Percentiles rank a stretch among this genome's conserved stretches.
Conservation (phyloP, 305 asterid species). For the Fraxinus ornus region DNA sequence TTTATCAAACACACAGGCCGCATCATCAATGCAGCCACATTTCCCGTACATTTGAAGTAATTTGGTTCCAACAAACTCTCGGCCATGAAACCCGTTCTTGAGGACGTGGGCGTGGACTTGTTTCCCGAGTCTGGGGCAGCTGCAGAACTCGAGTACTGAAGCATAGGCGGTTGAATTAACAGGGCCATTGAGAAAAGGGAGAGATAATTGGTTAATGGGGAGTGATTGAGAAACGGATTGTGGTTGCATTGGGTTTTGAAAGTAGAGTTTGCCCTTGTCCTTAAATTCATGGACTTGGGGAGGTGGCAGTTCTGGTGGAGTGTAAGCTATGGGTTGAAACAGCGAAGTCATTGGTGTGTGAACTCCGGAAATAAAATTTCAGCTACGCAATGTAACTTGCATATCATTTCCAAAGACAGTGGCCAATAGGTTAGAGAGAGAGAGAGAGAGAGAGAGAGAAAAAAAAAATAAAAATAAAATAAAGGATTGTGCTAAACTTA, state of each 20-base stretch:
- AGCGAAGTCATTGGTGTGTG: constrained; percentile 10
- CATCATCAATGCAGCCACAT: constrained; percentile 37
- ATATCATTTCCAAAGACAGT: background rate
- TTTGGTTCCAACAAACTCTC: constrained; percentile 63
- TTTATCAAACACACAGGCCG: constrained; percentile 47
- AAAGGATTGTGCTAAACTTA: too few relatives aligned
- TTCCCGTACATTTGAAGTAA: constrained; percentile 55
- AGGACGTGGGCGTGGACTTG: constrained; percentile 65
- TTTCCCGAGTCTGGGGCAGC: constrained; percentile 39
- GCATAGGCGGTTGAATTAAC: constrained; percentile 52
- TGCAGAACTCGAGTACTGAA: constrained; percentile 55
- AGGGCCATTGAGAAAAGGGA: constrained; percentile 22
- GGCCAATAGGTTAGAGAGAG: background rate
- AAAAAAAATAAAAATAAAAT: too few relatives aligned
- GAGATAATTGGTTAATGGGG: background rate
- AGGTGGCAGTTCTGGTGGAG: constrained; percentile 7
- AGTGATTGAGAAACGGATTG: background rate
- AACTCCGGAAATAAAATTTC: background rate
- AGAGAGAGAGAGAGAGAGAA: too few relatives aligned
- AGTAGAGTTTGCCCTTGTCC: background rate
- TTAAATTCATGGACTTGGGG: background rate
- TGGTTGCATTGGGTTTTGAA: background rate
- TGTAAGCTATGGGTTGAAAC: constrained; percentile 18
- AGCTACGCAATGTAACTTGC: background rate
- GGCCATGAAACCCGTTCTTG: constrained; percentile 52